A percentile compares a stretch with the other conserved stretches of the same genome.
These are phyloP conservation scores for Monosporascus sp. DNA, from an alignment of 2,329 filamentous ascomycete genomes.

Conservation along the genomic window DNA sequence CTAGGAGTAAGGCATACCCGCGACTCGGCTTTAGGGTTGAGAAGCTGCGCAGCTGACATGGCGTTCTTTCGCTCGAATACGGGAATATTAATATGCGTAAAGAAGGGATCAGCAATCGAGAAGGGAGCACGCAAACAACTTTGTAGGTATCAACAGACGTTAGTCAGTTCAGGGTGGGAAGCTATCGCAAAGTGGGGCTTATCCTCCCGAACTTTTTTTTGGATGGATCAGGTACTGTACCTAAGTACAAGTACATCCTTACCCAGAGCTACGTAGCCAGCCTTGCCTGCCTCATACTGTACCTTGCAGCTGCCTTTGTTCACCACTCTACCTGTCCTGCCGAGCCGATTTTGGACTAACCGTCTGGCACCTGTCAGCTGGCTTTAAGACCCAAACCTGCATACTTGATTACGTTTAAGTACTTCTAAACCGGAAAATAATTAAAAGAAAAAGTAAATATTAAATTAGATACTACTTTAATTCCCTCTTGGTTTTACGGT, in stretches of 20 bases:
- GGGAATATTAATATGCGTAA: neutral
- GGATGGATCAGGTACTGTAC: conserved; percentile 3
- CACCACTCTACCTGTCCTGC: too few species aligned
- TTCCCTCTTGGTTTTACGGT: neutral
- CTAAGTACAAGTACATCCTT: neutral
- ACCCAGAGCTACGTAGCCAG: too few species aligned
- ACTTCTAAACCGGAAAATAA: neutral
- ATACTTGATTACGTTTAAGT: too few species aligned
- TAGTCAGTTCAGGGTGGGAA: conserved; percentile 1
- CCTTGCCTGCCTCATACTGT: too few species aligned
- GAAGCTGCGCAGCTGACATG: conserved; percentile 96
- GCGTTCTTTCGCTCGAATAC: conserved; percentile 10
- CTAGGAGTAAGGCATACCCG: conserved; percentile 56
- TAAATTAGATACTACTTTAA: neutral
- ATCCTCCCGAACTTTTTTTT: conserved; percentile 14
- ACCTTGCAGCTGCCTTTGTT: too few species aligned
- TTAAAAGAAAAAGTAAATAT: neutral
- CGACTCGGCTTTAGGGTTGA: conserved; percentile 98
- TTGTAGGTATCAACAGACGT: neutral
- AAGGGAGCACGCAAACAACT: neutral
- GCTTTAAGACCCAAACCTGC: neutral
- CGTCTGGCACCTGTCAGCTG: neutral
- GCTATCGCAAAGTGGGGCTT: conserved; percentile 11
- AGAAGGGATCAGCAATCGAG: neutral
- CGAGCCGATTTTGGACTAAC: neutral